Evolutionary conservation across 129 eudicot genomes (phyloP).

Genomic region (Centrapalus pauciflorus): DNA sequence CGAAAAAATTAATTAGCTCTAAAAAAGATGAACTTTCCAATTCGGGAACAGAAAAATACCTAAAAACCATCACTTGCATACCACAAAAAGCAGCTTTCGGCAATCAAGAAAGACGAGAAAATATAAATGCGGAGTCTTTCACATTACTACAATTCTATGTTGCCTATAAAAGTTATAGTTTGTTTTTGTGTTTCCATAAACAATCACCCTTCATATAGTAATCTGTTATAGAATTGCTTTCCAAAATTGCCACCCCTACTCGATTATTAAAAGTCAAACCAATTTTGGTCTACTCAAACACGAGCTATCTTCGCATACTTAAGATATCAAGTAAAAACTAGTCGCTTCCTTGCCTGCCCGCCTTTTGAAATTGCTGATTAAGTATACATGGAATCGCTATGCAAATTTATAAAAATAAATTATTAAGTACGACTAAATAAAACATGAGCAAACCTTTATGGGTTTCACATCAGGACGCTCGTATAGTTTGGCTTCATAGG

Average conservation of each 20-base stretch:
- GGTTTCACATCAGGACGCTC: slow-evolving; percentile 46
- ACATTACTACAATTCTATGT: not conserved
- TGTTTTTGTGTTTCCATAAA: no score
- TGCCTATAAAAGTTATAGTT: not conserved
- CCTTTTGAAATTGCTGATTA: not conserved
- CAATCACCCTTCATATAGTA: not conserved
- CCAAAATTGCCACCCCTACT: not conserved
- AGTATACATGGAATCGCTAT: not conserved
- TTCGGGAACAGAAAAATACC: no score
- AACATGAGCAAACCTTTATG: slow-evolving; percentile 42
- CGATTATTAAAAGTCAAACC: not conserved
- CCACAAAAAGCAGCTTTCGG: no score
- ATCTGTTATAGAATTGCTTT: not conserved
- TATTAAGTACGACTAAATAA: not conserved
- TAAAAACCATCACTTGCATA: no score
- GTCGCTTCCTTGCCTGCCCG: not conserved
- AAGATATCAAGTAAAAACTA: not conserved
- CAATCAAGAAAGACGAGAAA: no score
- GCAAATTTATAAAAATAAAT: not conserved
- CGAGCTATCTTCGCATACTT: not conserved
- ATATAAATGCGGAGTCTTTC: no score
- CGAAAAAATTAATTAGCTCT: no score
- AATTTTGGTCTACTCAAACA: not conserved
- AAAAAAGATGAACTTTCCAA: not conserved
- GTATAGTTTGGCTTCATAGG: slow-evolving; percentile 52